phyloP scores from a whole-genome alignment of 2,329 filamentous ascomycete genomes.

The Monilinia fructicola region DNA sequence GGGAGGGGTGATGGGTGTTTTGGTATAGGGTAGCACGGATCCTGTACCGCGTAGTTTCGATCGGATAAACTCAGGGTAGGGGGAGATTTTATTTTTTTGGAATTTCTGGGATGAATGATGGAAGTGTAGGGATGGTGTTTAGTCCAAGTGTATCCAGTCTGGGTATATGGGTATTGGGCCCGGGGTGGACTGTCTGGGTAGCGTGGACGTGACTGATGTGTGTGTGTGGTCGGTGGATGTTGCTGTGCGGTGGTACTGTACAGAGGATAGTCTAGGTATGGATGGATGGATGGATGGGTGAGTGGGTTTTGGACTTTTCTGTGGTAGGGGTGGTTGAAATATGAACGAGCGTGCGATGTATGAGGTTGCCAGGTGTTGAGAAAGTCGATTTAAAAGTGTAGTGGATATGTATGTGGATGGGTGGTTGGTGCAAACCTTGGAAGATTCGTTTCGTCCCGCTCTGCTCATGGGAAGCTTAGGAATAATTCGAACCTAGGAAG shows the following conservation, averaged over 20 bases:
- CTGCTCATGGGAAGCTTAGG: slow-evolving; percentile 17
- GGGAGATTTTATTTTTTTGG: not conserved
- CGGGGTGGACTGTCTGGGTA: slow-evolving; percentile 17
- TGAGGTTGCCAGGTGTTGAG: not conserved
- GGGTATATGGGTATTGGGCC: slow-evolving; percentile 17
- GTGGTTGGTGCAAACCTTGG: slow-evolving; percentile 21
- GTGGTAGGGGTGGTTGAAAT: slow-evolving; percentile 20
- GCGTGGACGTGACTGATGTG: slow-evolving; percentile 16
- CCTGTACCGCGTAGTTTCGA: slow-evolving; percentile 23
- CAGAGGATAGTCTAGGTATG: slow-evolving; percentile 11
- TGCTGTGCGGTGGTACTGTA: slow-evolving; percentile 4
- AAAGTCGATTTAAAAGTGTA: not conserved
- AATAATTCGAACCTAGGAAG: slow-evolving; percentile 12
- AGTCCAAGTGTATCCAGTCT: not conserved
- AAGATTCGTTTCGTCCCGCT: slow-evolving; percentile 22
- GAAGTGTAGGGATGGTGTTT: slow-evolving; percentile 11
- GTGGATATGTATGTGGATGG: not conserved
- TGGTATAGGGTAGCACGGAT: slow-evolving; percentile 23
- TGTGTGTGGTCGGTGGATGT: slow-evolving; percentile 14
- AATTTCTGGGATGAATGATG: not conserved
- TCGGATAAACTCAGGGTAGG: slow-evolving; percentile 23
- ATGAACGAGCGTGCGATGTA: not conserved
- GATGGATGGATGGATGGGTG: not conserved
- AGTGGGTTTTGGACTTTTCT: not conserved
- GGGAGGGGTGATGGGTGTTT: slow-evolving; percentile 23